A percentile compares a stretch with the other conserved stretches of the same genome.
These are phyloP conservation scores for Monoraphidium neglectum DNA, from an alignment of 139 green algal species.

Conservation along the genomic window DNA sequence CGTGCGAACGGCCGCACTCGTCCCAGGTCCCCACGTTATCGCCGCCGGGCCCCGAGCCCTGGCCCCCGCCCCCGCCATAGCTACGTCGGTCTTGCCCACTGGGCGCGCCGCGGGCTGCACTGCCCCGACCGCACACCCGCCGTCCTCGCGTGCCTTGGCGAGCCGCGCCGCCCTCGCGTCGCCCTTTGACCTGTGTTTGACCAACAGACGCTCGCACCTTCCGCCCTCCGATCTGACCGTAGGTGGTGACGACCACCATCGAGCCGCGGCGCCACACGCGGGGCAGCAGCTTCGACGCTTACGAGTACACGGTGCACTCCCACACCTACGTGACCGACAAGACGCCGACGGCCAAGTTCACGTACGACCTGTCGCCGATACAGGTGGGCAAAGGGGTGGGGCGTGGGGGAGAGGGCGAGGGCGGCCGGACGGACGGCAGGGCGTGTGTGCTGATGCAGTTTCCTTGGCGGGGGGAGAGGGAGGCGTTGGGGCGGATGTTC, in stretches of 20 bases:
- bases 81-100: too few species aligned
- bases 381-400: constrained; percentile 45
- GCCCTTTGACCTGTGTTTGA: too few species aligned
- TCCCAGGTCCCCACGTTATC: too few species aligned
- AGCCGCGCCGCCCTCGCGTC: too few species aligned
- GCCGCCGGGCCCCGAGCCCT: too few species aligned
- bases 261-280: constrained; percentile 46
- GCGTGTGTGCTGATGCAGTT: background rate
- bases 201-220: background rate
- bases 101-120: too few species aligned
- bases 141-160: too few species aligned
- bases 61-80: too few species aligned
- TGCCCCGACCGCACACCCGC: too few species aligned
- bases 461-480: background rate
- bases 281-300: constrained; percentile 71
- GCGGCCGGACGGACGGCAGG: background rate
- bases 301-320: constrained; percentile 93
- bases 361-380: constrained; percentile 79
- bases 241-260: constrained; percentile 86
- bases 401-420: background rate
- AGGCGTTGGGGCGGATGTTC: background rate
- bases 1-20: background rate
- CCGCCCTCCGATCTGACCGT: background rate
- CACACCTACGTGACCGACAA: constrained; percentile 77
- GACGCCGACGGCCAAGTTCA: constrained; percentile 77